Evolutionary conservation across 352 stramenopile species (phyloP).

Genomic region (Globisporangium viniferum): DNA sequence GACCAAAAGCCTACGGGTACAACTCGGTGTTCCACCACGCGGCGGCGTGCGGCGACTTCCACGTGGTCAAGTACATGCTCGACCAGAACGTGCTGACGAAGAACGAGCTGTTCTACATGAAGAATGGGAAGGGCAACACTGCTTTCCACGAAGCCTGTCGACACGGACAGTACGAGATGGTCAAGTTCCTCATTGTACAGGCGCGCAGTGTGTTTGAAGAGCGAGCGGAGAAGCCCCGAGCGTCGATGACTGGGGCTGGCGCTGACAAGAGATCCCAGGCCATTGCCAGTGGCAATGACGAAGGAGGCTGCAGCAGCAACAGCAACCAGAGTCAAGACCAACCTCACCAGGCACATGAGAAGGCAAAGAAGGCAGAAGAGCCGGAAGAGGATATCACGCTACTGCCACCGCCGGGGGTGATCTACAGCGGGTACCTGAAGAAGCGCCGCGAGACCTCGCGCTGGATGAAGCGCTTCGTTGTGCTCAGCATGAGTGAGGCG

Average conservation of each 20-base stretch:
- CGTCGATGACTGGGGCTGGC: neutral
- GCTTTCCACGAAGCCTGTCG: slow-evolving; percentile 70
- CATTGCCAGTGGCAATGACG: neutral
- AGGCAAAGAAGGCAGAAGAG: slow-evolving; percentile 12
- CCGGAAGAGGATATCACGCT: slow-evolving; percentile 15
- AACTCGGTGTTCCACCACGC: slow-evolving; percentile 75
- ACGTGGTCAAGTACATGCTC: slow-evolving; percentile 79
- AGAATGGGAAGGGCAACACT: slow-evolving; percentile 53
- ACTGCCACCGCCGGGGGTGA: slow-evolving; percentile 8
- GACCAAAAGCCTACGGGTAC: slow-evolving; percentile 46
- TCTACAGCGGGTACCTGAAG: slow-evolving; percentile 59
- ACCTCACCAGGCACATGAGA: neutral
- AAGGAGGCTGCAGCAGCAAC: neutral
- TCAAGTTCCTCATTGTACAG: slow-evolving; percentile 54
- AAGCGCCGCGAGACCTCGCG: slow-evolving; percentile 79
- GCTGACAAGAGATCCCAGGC: neutral
- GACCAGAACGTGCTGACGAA: slow-evolving; percentile 19
- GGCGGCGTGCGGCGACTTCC: slow-evolving; percentile 61
- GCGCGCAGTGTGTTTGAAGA: slow-evolving; percentile 9
- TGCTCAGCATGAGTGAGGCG: slow-evolving; percentile 38
- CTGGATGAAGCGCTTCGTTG: slow-evolving; percentile 78
- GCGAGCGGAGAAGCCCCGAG: slow-evolving; percentile 2
- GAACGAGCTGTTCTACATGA: slow-evolving; percentile 34
- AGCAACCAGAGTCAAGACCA: slow-evolving; percentile 15
- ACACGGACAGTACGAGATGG: slow-evolving; percentile 66